Evolutionary conservation across 2,329 filamentous ascomycete species (phyloP), one percentile per base, ranked within the genome.

Genomic region (Coniochaeta prunicola): DNA sequence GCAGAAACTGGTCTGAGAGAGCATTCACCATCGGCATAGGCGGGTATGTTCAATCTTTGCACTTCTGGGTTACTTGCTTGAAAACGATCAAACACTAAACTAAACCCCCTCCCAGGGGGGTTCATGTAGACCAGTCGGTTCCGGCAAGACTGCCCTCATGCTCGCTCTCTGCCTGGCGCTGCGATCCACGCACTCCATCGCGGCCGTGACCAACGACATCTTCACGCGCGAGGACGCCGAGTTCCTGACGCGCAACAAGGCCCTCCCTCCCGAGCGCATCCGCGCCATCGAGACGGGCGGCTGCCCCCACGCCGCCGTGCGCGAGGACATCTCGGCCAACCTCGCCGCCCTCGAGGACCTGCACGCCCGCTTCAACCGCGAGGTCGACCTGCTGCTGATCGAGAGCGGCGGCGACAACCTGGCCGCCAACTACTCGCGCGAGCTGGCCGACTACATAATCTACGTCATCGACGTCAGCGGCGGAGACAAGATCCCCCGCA

Each of bases 221-320:
- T 97, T 97, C 81, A 97, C 93, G 24, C 89, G 89, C 64, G 94
- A 99, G 77, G 94, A 99, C 80, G 92, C 92, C 78, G 94, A 97
- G 75, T 99, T 99, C 78, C 86, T 99, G 28, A 96, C 91, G 60
- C 86, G 87, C 59, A 83, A 97, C 81, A 82, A 84, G 64, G 94
- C 94, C 6, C 87, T 97, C 0, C 89, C 92, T 0, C 82, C 92
- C 5, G 74, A 82, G 30, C 90, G 93, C 61, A 97, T 97, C 77
- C 86, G 89, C 61, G 94, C 94, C 70, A 97, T 99, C 74, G 94
- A 99, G 77, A 99, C 94, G 2, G 94, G 94, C 65, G 94, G 94
- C 13, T 97, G 94, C 71, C 94, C 94, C 0, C 94, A 99, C 77
- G 94, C 94, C 61, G 94, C 94, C 40, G 94, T 97, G 60, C 91